Conservation (phyloP, 306 rosid genomes). For the Cicer bijugum region DNA sequence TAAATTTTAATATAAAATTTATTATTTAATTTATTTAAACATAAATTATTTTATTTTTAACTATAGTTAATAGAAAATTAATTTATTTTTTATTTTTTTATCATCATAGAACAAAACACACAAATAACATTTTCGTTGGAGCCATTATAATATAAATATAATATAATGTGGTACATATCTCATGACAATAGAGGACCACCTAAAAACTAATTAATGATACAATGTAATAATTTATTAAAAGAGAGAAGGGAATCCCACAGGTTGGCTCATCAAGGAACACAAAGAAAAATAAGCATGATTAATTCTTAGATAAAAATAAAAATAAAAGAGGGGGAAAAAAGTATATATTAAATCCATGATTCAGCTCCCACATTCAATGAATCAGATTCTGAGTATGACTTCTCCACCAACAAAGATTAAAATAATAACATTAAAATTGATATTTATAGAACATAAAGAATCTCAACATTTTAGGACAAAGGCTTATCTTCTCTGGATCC, state of each 20-base stretch:
- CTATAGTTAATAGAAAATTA: too few species aligned
- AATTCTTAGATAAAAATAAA: slow-evolving; percentile 39
- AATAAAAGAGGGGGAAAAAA: slow-evolving; percentile 30
- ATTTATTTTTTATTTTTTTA: too few species aligned
- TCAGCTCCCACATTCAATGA: slow-evolving; percentile 66
- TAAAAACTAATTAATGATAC: background rate
- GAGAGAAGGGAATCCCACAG: slow-evolving; percentile 43
- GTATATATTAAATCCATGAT: slow-evolving; percentile 41
- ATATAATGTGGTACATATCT: slow-evolving; percentile 1
- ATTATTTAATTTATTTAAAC: too few species aligned
- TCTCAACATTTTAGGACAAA: slow-evolving; percentile 50
- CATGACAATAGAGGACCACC: slow-evolving; percentile 29
- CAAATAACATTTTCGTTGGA: background rate
- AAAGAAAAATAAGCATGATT: slow-evolving; percentile 34
- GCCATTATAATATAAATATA: background rate
- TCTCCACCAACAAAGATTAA: slow-evolving; percentile 51
- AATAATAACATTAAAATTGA: slow-evolving; percentile 29
- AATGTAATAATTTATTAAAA: slow-evolving; percentile 8
- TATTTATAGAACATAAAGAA: slow-evolving; percentile 49
- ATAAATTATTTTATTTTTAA: too few species aligned
- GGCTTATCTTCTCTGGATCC: slow-evolving; percentile 73
- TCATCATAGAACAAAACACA: too few species aligned
- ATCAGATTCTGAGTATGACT: slow-evolving; percentile 68
- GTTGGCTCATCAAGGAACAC: slow-evolving; percentile 41
- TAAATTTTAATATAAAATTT: too few species aligned